A percentile compares a stretch with the other conserved stretches of the same genome.
Evolutionary conservation across 176 grass and related monocot species (phyloP).

Genomic region (Areca catechu): DNA sequence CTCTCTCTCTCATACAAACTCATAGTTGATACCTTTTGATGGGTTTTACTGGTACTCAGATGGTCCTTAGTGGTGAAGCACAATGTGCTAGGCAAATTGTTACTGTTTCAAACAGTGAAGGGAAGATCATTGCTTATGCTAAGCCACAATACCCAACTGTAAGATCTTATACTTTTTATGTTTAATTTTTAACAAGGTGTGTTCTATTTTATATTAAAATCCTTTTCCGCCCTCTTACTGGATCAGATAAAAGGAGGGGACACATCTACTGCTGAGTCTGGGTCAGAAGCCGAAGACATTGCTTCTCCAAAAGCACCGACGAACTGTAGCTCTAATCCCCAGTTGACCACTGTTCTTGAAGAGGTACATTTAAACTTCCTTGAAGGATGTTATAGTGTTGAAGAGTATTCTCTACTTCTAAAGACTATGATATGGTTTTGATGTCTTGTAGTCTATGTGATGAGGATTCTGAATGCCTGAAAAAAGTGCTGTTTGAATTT

Average conservation of each 20-base stretch:
- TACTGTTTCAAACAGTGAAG: constrained; percentile 35
- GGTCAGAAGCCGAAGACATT: constrained; percentile 69
- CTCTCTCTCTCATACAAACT: not conserved
- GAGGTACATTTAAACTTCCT: constrained; percentile 45
- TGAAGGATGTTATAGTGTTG: too few relatives aligned
- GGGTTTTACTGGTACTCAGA: constrained; percentile 21
- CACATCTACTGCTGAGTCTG: constrained; percentile 57
- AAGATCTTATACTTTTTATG: constrained; percentile 18
- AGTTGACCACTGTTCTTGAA: constrained; percentile 49
- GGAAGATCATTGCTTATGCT: constrained; percentile 51
- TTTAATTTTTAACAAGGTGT: not conserved
- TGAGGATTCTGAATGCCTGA: too few relatives aligned
- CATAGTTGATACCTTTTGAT: too few relatives aligned
- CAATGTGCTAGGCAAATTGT: constrained; percentile 59
- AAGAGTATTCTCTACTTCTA: too few relatives aligned
- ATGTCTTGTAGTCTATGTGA: too few relatives aligned
- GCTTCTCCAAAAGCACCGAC: constrained; percentile 28
- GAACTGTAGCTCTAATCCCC: constrained; percentile 26
- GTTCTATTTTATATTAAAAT: constrained; percentile 1
- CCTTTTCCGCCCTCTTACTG: constrained; percentile 13
- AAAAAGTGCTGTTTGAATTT: too few relatives aligned
- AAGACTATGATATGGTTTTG: too few relatives aligned
- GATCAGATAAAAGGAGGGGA: constrained; percentile 59
- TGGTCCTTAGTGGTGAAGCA: constrained; percentile 75
- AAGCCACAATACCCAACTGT: constrained; percentile 35